Percentiles rank a stretch among this genome's conserved stretches.
phyloP scores from a whole-genome alignment of 1,284 basidiomycete species.

The Rhodotorula sp. region DNA sequence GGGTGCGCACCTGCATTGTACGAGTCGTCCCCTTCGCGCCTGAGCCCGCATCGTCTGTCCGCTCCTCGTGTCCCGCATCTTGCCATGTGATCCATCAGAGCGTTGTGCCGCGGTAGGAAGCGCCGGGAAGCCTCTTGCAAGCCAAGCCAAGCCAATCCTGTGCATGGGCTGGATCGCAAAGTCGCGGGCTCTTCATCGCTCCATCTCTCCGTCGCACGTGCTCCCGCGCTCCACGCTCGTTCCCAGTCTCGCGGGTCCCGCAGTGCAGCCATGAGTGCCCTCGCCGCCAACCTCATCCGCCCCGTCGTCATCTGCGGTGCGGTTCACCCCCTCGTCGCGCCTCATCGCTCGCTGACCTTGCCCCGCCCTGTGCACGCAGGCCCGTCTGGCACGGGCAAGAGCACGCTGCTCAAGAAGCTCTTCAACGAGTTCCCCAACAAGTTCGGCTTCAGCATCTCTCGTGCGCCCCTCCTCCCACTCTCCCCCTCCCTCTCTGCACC shows the following conservation, averaged over 20 bases:
- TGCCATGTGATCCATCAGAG: neutral
- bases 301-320: conserved; percentile 41
- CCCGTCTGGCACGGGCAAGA: conserved; percentile 91
- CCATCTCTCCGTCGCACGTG: too few relatives aligned
- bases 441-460: conserved; percentile 94
- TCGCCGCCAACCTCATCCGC: conserved; percentile 16
- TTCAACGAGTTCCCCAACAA: conserved; percentile 78
- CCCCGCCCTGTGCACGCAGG: conserved; percentile 54
- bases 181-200: too few relatives aligned
- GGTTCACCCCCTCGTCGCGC: neutral
- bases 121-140: too few relatives aligned
- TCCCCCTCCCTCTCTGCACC: conserved; percentile 19
- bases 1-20: neutral
- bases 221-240: neutral
- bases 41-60: neutral
- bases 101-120: too few relatives aligned
- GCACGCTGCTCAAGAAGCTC: conserved; percentile 81
- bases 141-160: too few relatives aligned
- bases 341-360: neutral
- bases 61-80: neutral
- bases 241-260: too few relatives aligned
- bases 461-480: conserved; percentile 61
- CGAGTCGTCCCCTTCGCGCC: neutral
- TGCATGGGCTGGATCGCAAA: too few relatives aligned
- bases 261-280: neutral